Evolutionary conservation across 1,139 yeast species (phyloP).

Genomic region (Yamadazyma atlantica): DNA sequence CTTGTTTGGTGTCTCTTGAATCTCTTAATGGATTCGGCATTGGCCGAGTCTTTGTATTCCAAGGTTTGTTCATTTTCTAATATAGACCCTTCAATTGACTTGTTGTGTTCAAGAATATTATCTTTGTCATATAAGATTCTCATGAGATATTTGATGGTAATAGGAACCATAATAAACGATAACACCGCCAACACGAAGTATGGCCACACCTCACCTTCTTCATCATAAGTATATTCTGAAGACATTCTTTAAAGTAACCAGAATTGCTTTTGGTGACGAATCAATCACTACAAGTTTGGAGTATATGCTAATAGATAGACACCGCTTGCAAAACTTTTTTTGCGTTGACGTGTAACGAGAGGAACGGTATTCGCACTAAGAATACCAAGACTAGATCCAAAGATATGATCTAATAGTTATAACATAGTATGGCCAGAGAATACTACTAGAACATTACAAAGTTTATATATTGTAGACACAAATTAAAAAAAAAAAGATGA

Average conservation of each 20-base stretch:
- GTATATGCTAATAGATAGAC: not conserved
- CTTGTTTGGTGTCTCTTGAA: slow-evolving; percentile 40
- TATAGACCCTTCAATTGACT: slow-evolving; percentile 34
- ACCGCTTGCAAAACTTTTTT: not conserved
- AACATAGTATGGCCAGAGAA: too few species aligned
- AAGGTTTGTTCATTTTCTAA: slow-evolving; percentile 27
- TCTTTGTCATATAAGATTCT: slow-evolving; percentile 20
- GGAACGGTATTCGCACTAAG: not conserved
- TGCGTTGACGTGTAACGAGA: slow-evolving; percentile 6
- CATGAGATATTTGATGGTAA: slow-evolving; percentile 52
- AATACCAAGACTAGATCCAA: not conserved
- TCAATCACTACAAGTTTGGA: not conserved
- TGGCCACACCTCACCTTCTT: slow-evolving; percentile 94
- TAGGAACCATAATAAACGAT: slow-evolving; percentile 61
- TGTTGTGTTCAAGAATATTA: slow-evolving; percentile 24
- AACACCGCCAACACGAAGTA: slow-evolving; percentile 79
- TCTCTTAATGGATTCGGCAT: slow-evolving; percentile 38
- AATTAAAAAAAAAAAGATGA: too few species aligned
- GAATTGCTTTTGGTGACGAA: not conserved
- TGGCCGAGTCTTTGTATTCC: slow-evolving; percentile 21
- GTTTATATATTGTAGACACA: not conserved
- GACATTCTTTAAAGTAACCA: not conserved
- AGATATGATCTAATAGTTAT: too few species aligned
- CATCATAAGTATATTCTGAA: slow-evolving; percentile 77
- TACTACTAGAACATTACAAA: too few species aligned